Base-by-base conservation (phyloP, 805 yeast genomes). In the Diddensiella santjacobensis region DNA sequence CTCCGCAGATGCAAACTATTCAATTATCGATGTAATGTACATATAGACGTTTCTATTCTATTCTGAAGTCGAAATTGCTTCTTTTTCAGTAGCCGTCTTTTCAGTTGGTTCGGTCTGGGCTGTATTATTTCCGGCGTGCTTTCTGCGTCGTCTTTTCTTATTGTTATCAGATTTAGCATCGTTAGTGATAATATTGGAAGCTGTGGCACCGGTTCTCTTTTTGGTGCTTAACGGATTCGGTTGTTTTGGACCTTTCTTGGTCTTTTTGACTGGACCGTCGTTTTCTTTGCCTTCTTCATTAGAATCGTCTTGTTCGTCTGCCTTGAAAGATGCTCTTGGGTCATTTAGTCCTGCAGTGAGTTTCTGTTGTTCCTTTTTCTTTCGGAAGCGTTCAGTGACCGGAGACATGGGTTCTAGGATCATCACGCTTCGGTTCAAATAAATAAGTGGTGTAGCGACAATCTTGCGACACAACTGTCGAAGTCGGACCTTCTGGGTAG, bases 171-270 rank as follows among this genome's bases (percentile, higher is more conserved):
- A 39, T 40, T 35, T 48, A 48, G 39, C 58, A 59, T 22, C 61
- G 50, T 47, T 55, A 54, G 17, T 56, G 43, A 13, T 63, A 22
- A 44, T 44, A 26, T 26, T 38, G 15, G 11, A 24, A 24, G 31
- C 53, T 47, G 15, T 56, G 47, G 10, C 54, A 55, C 65, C 77
- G n/a, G 31, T 78, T 70, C 81, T 84, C 73, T 84, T 88, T 70
- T 87, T 89, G 45, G 88, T 71, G 69, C 97, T 89, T 58, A 91
- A 70, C 1, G 98, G 97, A 63, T 91, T 91, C 4, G 96, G 96
- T 24, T 77, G 90, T 57, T 81, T 84, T 8, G 88, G 84, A 2
- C 90, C 89, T 41, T 56, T 57, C 46, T 58, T 59, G 35, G 48
- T 53, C 36, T 49, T 51, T 45, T 59, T 40, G 3, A 54, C 53